Evolutionary conservation across 306 rosid species (phyloP).

Genomic region (Arachis hypogaea): DNA sequence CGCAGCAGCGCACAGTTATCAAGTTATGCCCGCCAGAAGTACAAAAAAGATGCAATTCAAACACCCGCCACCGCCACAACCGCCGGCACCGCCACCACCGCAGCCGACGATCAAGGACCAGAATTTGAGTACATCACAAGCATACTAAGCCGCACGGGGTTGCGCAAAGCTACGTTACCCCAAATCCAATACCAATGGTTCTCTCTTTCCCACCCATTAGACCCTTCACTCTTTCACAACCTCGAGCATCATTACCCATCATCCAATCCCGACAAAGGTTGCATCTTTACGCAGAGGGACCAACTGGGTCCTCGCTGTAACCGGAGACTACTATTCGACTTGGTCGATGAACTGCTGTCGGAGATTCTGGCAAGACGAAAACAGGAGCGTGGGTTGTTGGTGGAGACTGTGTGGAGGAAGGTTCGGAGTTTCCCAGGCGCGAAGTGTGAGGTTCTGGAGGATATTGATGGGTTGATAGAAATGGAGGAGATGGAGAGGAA

Average conservation of each 20-base stretch:
- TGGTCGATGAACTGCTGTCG: constrained; percentile 65
- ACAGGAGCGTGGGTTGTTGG: constrained; percentile 9
- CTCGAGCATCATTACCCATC: constrained; percentile 49
- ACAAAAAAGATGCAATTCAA: constrained; percentile 50
- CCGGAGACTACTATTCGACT: constrained; percentile 61
- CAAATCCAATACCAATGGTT: constrained; percentile 47
- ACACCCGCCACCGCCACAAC: constrained; percentile 39
- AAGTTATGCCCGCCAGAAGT: constrained; percentile 58
- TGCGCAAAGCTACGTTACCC: constrained; percentile 33
- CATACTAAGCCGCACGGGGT: constrained; percentile 56
- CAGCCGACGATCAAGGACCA: constrained; percentile 38
- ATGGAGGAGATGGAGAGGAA: constrained; percentile 52
- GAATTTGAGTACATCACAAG: constrained; percentile 55
- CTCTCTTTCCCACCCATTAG: constrained; percentile 65
- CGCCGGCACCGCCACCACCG: constrained; percentile 32
- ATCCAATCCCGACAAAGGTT: constrained; percentile 25
- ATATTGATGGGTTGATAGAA: constrained; percentile 72
- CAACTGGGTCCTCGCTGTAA: constrained; percentile 50
- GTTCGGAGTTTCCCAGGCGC: constrained; percentile 59
- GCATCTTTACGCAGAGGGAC: constrained; percentile 7
- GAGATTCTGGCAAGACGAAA: constrained; percentile 50
- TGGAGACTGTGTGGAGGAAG: constrained; percentile 54
- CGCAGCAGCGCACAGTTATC: constrained; percentile 56
- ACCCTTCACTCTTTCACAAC: constrained; percentile 62
- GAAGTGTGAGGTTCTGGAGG: constrained; percentile 69